Evolutionary conservation across 2,329 filamentous ascomycete genomes (phyloP).

Genomic region (Stemphylium lycopersici): DNA sequence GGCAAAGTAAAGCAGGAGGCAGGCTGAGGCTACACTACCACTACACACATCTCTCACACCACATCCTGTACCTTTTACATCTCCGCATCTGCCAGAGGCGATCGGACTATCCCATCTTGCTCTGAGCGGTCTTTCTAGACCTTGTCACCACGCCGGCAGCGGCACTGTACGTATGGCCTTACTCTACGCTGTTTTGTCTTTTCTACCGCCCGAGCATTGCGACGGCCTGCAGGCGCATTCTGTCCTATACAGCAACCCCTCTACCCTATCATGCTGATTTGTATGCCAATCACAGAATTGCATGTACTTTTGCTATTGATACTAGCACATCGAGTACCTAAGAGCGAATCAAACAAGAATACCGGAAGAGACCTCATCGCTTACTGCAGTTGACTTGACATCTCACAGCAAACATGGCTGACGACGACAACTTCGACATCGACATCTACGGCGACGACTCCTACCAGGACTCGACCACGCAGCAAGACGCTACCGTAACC

Average conservation of each 20-base stretch:
- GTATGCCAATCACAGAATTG: constrained; percentile 41
- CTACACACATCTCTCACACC: constrained; percentile 35
- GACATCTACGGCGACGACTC: constrained; percentile 70
- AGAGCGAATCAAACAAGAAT: constrained; percentile 46
- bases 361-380: constrained; percentile 30
- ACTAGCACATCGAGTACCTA: constrained; percentile 47
- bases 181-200: constrained; percentile 34
- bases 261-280: constrained; percentile 46
- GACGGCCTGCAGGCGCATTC: constrained; percentile 16
- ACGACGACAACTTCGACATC: constrained; percentile 74
- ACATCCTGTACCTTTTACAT: constrained; percentile 45
- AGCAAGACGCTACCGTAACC: constrained; percentile 34
- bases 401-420: constrained; percentile 52
- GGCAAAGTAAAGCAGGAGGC: constrained; percentile 32
- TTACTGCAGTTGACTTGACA: constrained; percentile 34
- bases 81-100: constrained; percentile 50
- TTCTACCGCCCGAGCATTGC: constrained; percentile 16
- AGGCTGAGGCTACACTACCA: constrained; percentile 34
- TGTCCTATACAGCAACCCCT: constrained; percentile 15
- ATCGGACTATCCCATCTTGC: constrained; percentile 44
- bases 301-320: constrained; percentile 47
- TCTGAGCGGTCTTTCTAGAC: constrained; percentile 43
- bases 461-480: constrained; percentile 34
- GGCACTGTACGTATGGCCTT: constrained; percentile 51
- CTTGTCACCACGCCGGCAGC: constrained; percentile 38